Percentiles rank a stretch among this genome's conserved stretches.
Conservation (phyloP, 2,329 filamentous ascomycete genomes). For the Tetracladium maxilliforme region DNA sequence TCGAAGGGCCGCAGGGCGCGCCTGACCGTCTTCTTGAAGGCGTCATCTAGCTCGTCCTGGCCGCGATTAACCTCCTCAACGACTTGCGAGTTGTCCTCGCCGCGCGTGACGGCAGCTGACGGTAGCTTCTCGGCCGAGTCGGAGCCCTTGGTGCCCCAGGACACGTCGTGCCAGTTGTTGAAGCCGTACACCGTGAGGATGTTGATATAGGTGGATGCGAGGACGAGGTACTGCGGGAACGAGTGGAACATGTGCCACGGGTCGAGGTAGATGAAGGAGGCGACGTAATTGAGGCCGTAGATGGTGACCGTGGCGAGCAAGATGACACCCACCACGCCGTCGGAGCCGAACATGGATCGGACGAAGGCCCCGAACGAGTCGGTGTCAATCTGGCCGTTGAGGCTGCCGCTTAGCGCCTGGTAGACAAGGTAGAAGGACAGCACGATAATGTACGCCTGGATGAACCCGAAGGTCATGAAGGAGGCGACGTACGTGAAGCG, state of each 20-base stretch:
- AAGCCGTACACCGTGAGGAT: slow-evolving; percentile 98
- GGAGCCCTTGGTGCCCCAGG: slow-evolving; percentile 98
- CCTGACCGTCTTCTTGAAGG: slow-evolving; percentile 93
- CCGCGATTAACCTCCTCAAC: slow-evolving; percentile 95
- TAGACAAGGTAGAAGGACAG: slow-evolving; percentile 80
- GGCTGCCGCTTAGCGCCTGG: slow-evolving; percentile 53
- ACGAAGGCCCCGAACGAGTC: slow-evolving; percentile 56
- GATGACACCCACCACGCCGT: slow-evolving; percentile 78
- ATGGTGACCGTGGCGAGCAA: slow-evolving; percentile 86
- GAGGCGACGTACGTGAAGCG: slow-evolving; percentile 85
- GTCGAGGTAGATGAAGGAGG: slow-evolving; percentile 94
- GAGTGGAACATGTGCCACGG: slow-evolving; percentile 99
- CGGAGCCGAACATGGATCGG: slow-evolving; percentile 66
- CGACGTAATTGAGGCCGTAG: slow-evolving; percentile 92
- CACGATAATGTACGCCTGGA: slow-evolving; percentile 83
- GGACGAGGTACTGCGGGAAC: slow-evolving; percentile 80
- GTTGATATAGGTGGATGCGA: slow-evolving; percentile 98
- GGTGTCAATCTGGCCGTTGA: slow-evolving; percentile 47
- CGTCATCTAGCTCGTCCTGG: slow-evolving; percentile 94
- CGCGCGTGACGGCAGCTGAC: slow-evolving; percentile 76
- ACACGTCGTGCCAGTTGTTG: slow-evolving; percentile 99
- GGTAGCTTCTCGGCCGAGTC: slow-evolving; percentile 91
- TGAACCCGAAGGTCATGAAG: slow-evolving; percentile 72
- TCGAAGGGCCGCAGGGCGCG: slow-evolving; percentile 78
- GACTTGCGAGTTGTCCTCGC: slow-evolving; percentile 75